Conservation (phyloP, 768 basidiomycete genomes). For the Lentinus tigrinus region DNA sequence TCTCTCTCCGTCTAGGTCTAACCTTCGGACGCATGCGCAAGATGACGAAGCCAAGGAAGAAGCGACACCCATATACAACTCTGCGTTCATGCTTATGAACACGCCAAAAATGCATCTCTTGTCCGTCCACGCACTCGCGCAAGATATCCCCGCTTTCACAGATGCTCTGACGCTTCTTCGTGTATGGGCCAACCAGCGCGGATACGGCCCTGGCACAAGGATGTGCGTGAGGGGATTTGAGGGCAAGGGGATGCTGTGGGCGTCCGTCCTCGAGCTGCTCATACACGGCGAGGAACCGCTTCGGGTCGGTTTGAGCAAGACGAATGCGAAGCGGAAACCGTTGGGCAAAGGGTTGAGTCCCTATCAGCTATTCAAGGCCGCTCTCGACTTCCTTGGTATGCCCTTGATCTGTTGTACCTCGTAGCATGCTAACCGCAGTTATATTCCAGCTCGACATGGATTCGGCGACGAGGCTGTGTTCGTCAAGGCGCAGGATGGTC, state of each 20-base stretch:
- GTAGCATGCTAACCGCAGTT: background rate
- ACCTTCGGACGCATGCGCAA: constrained; percentile 48
- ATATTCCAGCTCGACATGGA: constrained; percentile 62
- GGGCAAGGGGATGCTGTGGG: constrained; percentile 68
- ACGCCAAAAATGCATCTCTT: constrained; percentile 50
- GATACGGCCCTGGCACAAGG: constrained; percentile 59
- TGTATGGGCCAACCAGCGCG: constrained; percentile 88
- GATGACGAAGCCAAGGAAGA: constrained; percentile 27
- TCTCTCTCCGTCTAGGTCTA: constrained; percentile 74
- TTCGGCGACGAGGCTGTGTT: constrained; percentile 58
- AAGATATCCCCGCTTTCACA: constrained; percentile 55
- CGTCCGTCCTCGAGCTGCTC: constrained; percentile 55
- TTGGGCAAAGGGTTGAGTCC: constrained; percentile 83
- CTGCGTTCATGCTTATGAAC: constrained; percentile 55
- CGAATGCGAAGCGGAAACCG: constrained; percentile 43
- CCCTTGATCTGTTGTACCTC: background rate
- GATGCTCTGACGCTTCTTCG: constrained; percentile 80
- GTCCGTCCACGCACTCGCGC: constrained; percentile 44
- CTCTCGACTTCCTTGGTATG: constrained; percentile 81
- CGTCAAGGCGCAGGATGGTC: constrained; percentile 53
- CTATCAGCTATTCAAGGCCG: constrained; percentile 87
- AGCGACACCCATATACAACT: constrained; percentile 78
- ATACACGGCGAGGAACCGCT: constrained; percentile 65
- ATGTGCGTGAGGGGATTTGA: constrained; percentile 71
- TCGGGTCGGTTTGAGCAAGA: constrained; percentile 24